Evolutionary conservation across 805 yeast species (phyloP).

Genomic region (Teunomyces panamensis): DNA sequence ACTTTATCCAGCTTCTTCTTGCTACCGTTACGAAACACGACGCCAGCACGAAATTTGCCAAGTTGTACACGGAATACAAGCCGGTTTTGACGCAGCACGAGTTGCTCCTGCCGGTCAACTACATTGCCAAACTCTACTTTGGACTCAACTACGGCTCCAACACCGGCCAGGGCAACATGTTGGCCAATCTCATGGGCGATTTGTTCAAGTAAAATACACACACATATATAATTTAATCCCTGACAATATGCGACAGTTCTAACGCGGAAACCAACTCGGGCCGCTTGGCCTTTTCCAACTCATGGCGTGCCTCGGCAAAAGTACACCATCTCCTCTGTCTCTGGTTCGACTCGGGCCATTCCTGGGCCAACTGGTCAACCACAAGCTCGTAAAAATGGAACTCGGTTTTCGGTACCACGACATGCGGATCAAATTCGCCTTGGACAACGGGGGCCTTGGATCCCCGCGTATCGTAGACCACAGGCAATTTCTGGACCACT

Average conservation of each 20-base stretch:
- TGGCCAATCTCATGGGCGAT: conserved; percentile 64
- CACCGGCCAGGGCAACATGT: conserved; percentile 39
- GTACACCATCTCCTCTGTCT: conserved; percentile 76
- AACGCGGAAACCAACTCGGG: conserved; percentile 68
- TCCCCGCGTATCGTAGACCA: conserved; percentile 56
- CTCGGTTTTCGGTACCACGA: conserved; percentile 70
- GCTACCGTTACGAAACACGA: conserved; percentile 47
- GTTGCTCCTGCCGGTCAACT: conserved; percentile 45
- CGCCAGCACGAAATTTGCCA: conserved; percentile 45
- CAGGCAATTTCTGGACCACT: conserved; percentile 55
- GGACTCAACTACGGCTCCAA: conserved; percentile 47
- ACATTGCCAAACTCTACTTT: conserved; percentile 62
- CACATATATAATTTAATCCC: conserved; percentile 20
- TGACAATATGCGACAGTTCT: conserved; percentile 50
- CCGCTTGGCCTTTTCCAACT: conserved; percentile 54
- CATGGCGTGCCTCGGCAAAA: conserved; percentile 62
- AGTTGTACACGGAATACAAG: conserved; percentile 51
- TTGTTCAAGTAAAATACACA: conserved; percentile 29
- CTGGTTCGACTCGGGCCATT: conserved; percentile 71
- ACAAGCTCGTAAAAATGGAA: conserved; percentile 83
- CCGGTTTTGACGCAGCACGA: conserved; percentile 30
- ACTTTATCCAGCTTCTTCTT: conserved; percentile 67
- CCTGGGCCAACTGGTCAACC: conserved; percentile 50
- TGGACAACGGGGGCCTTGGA: conserved; percentile 35
- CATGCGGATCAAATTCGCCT: conserved; percentile 32